Percentiles rank a stretch among this genome's conserved stretches.
Conservation (phyloP, 2,329 filamentous ascomycete genomes). For the Proliferodiscus dingleyae region DNA sequence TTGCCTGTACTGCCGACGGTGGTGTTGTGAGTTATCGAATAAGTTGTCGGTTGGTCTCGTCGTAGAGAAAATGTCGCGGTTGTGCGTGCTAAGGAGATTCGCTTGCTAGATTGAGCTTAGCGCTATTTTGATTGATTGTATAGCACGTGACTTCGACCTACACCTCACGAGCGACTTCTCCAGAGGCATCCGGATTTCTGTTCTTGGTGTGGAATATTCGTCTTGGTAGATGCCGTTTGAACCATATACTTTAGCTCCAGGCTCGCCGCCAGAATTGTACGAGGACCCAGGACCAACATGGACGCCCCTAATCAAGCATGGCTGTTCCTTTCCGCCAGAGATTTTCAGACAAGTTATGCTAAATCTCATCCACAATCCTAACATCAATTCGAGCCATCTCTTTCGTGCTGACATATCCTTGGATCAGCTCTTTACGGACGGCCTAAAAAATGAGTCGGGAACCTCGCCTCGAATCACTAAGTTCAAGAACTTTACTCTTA, state of each 20-base stretch:
- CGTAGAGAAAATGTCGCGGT: slow-evolving; percentile 8
- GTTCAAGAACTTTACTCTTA: slow-evolving; percentile 43
- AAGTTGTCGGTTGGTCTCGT: slow-evolving; percentile 6
- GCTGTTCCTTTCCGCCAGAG: slow-evolving; percentile 57
- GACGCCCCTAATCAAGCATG: slow-evolving; percentile 50
- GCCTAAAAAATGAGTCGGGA: slow-evolving; percentile 28
- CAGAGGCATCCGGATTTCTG: not conserved
- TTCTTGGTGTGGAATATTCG: too few relatives aligned
- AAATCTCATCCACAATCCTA: slow-evolving; percentile 73
- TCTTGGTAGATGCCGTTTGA: too few relatives aligned
- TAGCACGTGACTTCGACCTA: too few relatives aligned
- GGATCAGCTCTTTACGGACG: slow-evolving; percentile 38
- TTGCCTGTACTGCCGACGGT: slow-evolving; percentile 26
- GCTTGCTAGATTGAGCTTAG: slow-evolving; percentile 7
- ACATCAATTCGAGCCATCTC: slow-evolving; percentile 72
- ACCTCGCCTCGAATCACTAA: slow-evolving; percentile 37
- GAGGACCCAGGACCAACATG: slow-evolving; percentile 39
- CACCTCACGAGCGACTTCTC: not conserved
- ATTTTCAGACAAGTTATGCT: slow-evolving; percentile 65
- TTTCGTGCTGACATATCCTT: slow-evolving; percentile 73
- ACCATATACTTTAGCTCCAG: slow-evolving; percentile 17
- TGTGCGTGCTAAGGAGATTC: slow-evolving; percentile 11
- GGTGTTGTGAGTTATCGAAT: slow-evolving; percentile 25
- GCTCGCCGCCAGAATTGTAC: slow-evolving; percentile 32
- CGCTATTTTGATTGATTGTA: not conserved